Evolutionary conservation across 768 basidiomycete species (phyloP).

Genomic region (Pilatotrama ljubarskyi): DNA sequence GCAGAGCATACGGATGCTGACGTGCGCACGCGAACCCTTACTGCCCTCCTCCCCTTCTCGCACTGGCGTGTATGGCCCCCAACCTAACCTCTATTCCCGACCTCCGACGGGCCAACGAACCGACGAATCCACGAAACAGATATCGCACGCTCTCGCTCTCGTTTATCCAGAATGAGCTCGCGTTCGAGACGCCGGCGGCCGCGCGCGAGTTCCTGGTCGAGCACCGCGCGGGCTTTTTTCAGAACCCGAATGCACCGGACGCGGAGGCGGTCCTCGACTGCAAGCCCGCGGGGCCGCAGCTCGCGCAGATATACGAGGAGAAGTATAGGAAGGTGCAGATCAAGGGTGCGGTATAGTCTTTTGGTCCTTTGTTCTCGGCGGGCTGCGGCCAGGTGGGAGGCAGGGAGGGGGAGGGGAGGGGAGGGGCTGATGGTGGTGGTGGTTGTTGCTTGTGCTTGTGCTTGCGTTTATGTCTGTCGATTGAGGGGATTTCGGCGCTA

Average conservation of each 20-base stretch:
- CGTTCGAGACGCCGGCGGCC: slow-evolving; percentile 68
- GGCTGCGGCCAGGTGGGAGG: not conserved
- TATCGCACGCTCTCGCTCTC: slow-evolving; percentile 77
- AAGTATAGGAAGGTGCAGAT: slow-evolving; percentile 88
- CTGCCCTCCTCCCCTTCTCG: not conserved
- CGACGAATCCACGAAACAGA: too few species aligned
- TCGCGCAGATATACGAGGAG: slow-evolving; percentile 69
- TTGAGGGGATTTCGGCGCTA: slow-evolving; percentile 4
- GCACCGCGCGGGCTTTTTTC: slow-evolving; percentile 68
- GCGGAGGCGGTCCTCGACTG: slow-evolving; percentile 70
- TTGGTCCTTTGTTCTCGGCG: not conserved
- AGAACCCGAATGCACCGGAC: slow-evolving; percentile 62
- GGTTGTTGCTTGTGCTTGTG: not conserved
- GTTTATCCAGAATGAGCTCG: slow-evolving; percentile 80
- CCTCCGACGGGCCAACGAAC: too few species aligned
- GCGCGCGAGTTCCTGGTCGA: slow-evolving; percentile 68
- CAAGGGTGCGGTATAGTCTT: slow-evolving; percentile 82
- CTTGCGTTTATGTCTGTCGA: not conserved
- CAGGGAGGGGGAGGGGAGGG: not conserved
- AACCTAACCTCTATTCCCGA: too few species aligned
- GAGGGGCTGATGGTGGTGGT: not conserved
- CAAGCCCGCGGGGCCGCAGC: slow-evolving; percentile 54
- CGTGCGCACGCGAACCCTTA: not conserved
- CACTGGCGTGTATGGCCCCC: too few species aligned
- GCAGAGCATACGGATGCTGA: not conserved